Evolutionary conservation across 768 basidiomycete species (phyloP), one percentile per base, ranked within the genome.

Genomic region (Hemileccinum rubropunctum): DNA sequence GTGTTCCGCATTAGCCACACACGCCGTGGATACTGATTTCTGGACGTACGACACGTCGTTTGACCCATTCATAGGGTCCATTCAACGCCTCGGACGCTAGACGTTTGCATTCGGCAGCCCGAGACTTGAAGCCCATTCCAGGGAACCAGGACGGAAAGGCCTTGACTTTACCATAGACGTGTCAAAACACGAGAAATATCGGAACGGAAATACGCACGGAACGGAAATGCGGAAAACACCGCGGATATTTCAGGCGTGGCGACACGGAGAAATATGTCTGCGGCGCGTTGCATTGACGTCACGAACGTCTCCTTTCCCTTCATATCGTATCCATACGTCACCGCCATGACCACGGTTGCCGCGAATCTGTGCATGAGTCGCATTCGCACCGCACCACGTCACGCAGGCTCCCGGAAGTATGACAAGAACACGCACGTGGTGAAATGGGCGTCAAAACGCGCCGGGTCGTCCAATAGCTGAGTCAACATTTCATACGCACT

Each of bases 111-210:
- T 53, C 46, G 2, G 33, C 18, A 5, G 58, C 53, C 21, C 49
- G 15, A 27, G 47, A 30, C 28, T 62, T 59, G 51, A 65, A 58
- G 4, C 53, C 42, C 43, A 64, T 56, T 11, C 63, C 61, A 0
- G 61, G 68, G n/a, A 68, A 45, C 68, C 66, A 68, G 9, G 42
- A 39, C 0, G 59, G 64, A 17, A 64, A 18, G 1, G 38, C 18
- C 21, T 32, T 45, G 15, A 62, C 66, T 65, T 14, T 5, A 43
- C 17, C 14, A 14, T 10, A 27, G 14, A n/a, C 8, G 32, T 12
- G 12, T 52, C 4, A 51, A 40, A 1, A 32, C 18, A 14, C 1
- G 12, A 18, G 4, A 3, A 18, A 21, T 6, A 37, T 2, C n/a
- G 18, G 21, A 21, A 6, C 12, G 7, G 21, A 3, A 35, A 8